Evolutionary conservation across 371 early-diverging fungal genomes (phyloP).

Genomic region (Dichotomocladium elegans): DNA sequence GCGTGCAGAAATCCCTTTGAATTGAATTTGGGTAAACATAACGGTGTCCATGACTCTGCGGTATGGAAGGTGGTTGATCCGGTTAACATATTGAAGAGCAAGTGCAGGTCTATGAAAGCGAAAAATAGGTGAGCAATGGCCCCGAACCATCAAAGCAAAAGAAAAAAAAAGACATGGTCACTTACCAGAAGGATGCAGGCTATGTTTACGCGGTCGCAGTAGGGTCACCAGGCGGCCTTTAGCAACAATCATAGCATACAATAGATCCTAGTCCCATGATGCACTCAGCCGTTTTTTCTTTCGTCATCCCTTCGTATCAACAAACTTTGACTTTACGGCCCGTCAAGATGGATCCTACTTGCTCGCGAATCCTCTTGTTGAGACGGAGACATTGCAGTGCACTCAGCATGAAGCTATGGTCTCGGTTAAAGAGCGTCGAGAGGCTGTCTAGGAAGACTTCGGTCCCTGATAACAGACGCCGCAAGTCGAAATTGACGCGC

Average conservation of each 20-base stretch:
- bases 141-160: neutral
- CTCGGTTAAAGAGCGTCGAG: conserved; percentile 63
- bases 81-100: conserved; percentile 80
- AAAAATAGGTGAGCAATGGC: too few relatives aligned
- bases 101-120: conserved; percentile 66
- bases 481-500: conserved; percentile 85
- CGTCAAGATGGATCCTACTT: conserved; percentile 56
- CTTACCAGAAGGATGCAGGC: conserved; percentile 72
- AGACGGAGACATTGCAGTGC: conserved; percentile 77
- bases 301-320: neutral
- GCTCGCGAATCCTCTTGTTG: conserved; percentile 61
- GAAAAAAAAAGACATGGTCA: neutral
- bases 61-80: conserved; percentile 72
- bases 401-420: conserved; percentile 74
- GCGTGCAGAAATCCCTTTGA: conserved; percentile 84
- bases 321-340: conserved; percentile 51
- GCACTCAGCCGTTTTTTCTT: neutral
- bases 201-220: conserved; percentile 72
- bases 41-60: conserved; percentile 89
- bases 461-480: conserved; percentile 79
- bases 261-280: conserved; percentile 36
- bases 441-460: conserved; percentile 86
- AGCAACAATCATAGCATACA: conserved; percentile 78
- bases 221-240: conserved; percentile 75
- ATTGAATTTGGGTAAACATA: conserved; percentile 94